Evolutionary conservation across 257 asterid species (phyloP).

Genomic region (Solanum chiquidenum): DNA sequence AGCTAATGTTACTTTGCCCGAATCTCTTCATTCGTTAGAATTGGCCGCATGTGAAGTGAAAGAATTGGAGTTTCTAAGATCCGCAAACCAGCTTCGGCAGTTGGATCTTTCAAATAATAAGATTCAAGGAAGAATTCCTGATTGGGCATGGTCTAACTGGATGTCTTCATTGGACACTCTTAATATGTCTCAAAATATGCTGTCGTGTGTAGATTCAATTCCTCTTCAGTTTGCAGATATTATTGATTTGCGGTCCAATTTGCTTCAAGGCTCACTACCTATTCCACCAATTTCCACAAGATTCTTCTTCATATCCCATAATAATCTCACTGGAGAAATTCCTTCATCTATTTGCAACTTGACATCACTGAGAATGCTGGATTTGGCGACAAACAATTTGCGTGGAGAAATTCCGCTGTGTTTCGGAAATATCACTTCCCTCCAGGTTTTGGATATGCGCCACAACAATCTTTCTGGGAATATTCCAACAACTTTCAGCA

Average conservation of each 20-base stretch:
- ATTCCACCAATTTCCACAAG: background rate
- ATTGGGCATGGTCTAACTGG: background rate
- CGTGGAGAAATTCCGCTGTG: rapidly evolving
- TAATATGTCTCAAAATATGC: background rate
- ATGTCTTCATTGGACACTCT: rapidly evolving
- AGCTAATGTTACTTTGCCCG: background rate
- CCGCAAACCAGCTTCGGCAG: rapidly evolving
- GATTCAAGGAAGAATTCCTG: background rate
- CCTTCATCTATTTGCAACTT: background rate
- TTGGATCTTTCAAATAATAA: background rate
- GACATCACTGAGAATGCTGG: background rate
- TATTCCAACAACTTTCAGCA: background rate
- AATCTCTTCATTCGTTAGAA: rapidly evolving
- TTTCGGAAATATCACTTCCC: background rate
- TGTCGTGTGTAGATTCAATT: background rate
- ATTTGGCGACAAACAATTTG: background rate
- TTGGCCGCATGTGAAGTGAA: background rate
- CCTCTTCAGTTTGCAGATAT: rapidly evolving
- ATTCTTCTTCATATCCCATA: background rate
- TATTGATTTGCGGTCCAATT: background rate
- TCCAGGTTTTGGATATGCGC: background rate
- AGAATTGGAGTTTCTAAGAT: background rate
- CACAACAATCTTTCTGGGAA: background rate
- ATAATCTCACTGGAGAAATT: background rate
- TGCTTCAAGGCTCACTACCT: background rate